Evolutionary conservation across 192 early-diverging fungal genomes (phyloP).

Genomic region (Coemansia sp.): DNA sequence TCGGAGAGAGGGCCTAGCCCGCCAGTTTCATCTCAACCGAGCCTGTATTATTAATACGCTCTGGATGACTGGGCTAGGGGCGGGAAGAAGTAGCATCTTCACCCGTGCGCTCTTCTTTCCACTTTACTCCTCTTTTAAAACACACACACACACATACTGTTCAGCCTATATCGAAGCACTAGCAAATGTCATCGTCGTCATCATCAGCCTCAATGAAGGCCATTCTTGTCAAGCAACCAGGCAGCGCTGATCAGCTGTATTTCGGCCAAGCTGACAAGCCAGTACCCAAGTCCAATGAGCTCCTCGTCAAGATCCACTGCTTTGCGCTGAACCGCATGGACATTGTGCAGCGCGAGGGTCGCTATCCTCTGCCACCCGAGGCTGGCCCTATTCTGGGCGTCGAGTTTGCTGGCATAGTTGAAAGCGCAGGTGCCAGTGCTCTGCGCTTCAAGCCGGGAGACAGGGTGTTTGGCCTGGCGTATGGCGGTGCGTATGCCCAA

Average conservation of each 20-base stretch:
- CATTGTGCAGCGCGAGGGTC: slow-evolving; percentile 70
- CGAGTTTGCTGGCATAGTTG: slow-evolving; percentile 71
- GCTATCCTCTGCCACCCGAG: slow-evolving; percentile 67
- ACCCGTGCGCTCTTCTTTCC: not conserved
- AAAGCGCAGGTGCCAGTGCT: slow-evolving; percentile 49
- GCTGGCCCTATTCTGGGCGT: slow-evolving; percentile 73
- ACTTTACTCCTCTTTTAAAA: not conserved
- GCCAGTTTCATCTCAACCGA: not conserved
- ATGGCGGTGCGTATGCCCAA: slow-evolving; percentile 77
- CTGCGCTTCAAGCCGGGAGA: slow-evolving; percentile 66
- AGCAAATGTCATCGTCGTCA: not conserved
- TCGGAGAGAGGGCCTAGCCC: not conserved
- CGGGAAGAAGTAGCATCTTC: not conserved
- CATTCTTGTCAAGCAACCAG: slow-evolving; percentile 55
- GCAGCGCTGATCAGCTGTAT: slow-evolving; percentile 56
- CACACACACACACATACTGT: not conserved
- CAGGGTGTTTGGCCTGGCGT: slow-evolving; percentile 70
- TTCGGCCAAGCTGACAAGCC: slow-evolving; percentile 56
- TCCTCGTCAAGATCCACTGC: slow-evolving; percentile 59
- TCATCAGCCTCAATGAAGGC: slow-evolving; percentile 45
- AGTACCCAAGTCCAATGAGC: slow-evolving; percentile 39
- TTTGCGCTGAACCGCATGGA: slow-evolving; percentile 83
- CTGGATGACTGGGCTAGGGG: not conserved
- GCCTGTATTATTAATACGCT: not conserved
- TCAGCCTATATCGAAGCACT: not conserved